These are phyloP conservation scores for Flaveria brownii DNA, from an alignment of 129 eudicot species.

Conservation along the genomic window DNA sequence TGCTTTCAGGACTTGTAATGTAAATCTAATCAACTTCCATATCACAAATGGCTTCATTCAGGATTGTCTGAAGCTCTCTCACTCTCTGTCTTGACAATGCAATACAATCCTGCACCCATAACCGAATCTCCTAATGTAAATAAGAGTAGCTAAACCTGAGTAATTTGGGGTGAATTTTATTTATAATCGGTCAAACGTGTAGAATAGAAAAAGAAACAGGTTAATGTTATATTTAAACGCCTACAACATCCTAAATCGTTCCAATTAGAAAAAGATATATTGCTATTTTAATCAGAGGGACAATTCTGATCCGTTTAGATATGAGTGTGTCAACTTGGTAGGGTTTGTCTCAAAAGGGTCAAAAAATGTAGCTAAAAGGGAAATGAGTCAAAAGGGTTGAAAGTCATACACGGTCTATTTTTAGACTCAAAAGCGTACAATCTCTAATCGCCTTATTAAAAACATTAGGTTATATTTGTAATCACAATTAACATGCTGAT, in stretches of 20 bases:
- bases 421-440: neutral
- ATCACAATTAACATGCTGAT: neutral
- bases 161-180: neutral
- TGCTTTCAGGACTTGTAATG: neutral
- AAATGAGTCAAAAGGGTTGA: neutral
- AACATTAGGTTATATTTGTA: neutral
- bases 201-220: neutral
- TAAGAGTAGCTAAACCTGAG: too few species aligned
- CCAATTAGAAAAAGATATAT: neutral
- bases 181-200: conserved; percentile 4
- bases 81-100: conserved; percentile 76
- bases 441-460: neutral
- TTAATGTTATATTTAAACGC: neutral
- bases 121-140: neutral
- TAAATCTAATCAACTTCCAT: conserved; percentile 71
- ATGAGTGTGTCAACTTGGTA: neutral
- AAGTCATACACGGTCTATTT: neutral
- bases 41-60: conserved; percentile 73
- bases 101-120: conserved; percentile 73
- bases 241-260: neutral
- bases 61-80: conserved; percentile 64
- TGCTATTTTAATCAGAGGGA: neutral
- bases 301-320: neutral
- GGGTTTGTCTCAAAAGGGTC: neutral
- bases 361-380: neutral